Base-by-base conservation (phyloP, 441 rosid species). In the Kokia cookei region DNA sequence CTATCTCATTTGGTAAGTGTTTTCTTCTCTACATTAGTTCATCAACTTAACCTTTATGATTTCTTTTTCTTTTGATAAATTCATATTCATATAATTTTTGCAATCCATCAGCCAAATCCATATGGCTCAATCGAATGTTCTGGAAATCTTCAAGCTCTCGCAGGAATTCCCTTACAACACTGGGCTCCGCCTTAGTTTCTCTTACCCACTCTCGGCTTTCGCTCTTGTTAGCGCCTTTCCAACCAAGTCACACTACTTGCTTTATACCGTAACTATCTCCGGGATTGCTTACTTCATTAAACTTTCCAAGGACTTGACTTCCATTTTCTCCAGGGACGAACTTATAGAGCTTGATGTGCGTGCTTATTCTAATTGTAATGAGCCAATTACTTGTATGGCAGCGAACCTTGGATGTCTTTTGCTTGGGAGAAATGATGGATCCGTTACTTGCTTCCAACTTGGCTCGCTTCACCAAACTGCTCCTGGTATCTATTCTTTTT, bases 71-170 rank as follows among this genome's bases (percentile, higher is more conserved):
- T 65, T 47, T 24, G 14, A 5, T 59, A 27, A 59, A 27, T 59
- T 59, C 19, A 47, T 24, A 7, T 66, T 45, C 32, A n/a, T 48
- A 11, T 45, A 10, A 14, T 12, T 68, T 35, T 60, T 35, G 51
- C 35, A 15, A 17, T 45, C 22, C 42, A 32, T 63, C 82, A 90
- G 94, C 90, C 88, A 87, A 81, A 87, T 92, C 75, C 84, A 86
- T 76, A 82, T 82, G 79, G 74, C 77, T 58, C 65, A 32, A 45
- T 83, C 98, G 2, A 78, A 83, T 75, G 74, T 73, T 67, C 82
- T 94, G 57, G 96, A 96, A 84, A 75, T 96, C 71, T 87, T 90
- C n/a, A 86, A 92, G 74, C 72, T 96, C 76, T 90, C 90, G 35
- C 69, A 83, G 32, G 89, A 86, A 14, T 87, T 86, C 63, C 89